phyloP scores from a whole-genome alignment of 139 green algal species.

The Asterochloris sp. region DNA sequence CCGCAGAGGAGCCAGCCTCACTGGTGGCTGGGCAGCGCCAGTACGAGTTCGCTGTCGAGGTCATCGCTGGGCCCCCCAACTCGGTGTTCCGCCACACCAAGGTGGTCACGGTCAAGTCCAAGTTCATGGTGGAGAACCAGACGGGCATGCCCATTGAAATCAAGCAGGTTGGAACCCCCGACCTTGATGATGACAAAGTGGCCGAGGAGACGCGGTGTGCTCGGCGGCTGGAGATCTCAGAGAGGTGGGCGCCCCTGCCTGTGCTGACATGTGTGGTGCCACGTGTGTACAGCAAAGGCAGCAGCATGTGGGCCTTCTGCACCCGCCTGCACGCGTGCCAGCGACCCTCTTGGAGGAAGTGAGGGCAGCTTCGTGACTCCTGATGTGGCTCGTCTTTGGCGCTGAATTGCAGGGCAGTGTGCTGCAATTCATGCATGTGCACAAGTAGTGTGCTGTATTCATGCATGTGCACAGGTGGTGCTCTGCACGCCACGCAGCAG shows the following conservation, averaged over 20 bases:
- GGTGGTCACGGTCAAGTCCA: conserved; percentile 80
- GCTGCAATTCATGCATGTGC: too few relatives aligned
- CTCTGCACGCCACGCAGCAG: too few relatives aligned
- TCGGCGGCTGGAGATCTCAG: conserved; percentile 29
- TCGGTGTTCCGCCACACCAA: conserved; percentile 64
- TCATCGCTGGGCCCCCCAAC: conserved; percentile 53
- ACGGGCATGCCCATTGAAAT: conserved; percentile 72
- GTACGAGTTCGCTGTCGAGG: conserved; percentile 73
- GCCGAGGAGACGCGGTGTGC: conserved; percentile 49
- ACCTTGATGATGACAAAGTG: conserved; percentile 26
- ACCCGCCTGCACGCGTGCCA: too few relatives aligned
- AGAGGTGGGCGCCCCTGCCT: conserved; percentile 13
- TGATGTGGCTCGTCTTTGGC: too few relatives aligned
- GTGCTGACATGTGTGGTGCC: neutral
- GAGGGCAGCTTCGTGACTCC: too few relatives aligned
- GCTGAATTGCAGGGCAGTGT: too few relatives aligned
- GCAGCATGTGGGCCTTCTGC: too few relatives aligned
- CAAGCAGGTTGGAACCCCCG: conserved; percentile 73
- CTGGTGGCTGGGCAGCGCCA: conserved; percentile 41
- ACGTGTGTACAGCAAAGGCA: too few relatives aligned
- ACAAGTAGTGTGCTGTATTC: too few relatives aligned
- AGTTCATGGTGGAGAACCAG: conserved; percentile 84
- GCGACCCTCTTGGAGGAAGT: too few relatives aligned
- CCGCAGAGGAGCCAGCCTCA: too few relatives aligned
- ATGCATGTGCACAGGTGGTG: too few relatives aligned